These are phyloP conservation scores for Paramarasmius palmivorus DNA, from an alignment of 1,284 basidiomycete genomes.

Conservation along the genomic window DNA sequence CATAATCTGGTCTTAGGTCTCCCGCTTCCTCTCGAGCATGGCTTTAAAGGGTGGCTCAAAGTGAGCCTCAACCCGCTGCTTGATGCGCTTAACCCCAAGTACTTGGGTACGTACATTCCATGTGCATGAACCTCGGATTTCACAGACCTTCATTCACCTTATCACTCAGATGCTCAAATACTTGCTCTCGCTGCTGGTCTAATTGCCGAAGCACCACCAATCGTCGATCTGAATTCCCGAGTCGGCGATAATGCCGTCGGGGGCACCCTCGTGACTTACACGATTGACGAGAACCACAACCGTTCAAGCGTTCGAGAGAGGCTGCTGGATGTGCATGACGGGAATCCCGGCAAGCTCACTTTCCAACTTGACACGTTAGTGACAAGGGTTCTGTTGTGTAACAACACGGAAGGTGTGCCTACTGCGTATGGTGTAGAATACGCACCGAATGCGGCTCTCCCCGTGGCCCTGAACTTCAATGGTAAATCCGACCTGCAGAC, in stretches of 20 bases:
- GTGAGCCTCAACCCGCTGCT: slow-evolving; percentile 19
- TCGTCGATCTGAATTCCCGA: slow-evolving; percentile 20
- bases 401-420: slow-evolving; percentile 6
- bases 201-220: slow-evolving; percentile 9
- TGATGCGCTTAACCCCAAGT: slow-evolving; percentile 14
- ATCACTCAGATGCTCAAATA: slow-evolving; percentile 13
- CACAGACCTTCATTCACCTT: too few species aligned
- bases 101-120: slow-evolving; percentile 14
- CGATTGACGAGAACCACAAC: slow-evolving; percentile 20
- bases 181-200: slow-evolving; percentile 11
- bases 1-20: slow-evolving; percentile 15
- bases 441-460: slow-evolving; percentile 13
- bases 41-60: slow-evolving; percentile 23
- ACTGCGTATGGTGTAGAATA: slow-evolving; percentile 17
- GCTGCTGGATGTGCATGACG: slow-evolving; percentile 16
- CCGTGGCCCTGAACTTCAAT: slow-evolving; percentile 17
- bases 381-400: slow-evolving; percentile 19
- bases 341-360: slow-evolving; percentile 10
- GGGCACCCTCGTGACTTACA: slow-evolving; percentile 16
- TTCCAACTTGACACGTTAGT: slow-evolving; percentile 22
- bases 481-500: slow-evolving; percentile 17
- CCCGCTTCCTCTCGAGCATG: slow-evolving; percentile 17
- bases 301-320: slow-evolving; percentile 23
- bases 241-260: slow-evolving; percentile 19
- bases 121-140: neutral